Evolutionary conservation across 106 monocot species (phyloP), one percentile per base, ranked within the genome.

Genomic region (Gastrodia elata): DNA sequence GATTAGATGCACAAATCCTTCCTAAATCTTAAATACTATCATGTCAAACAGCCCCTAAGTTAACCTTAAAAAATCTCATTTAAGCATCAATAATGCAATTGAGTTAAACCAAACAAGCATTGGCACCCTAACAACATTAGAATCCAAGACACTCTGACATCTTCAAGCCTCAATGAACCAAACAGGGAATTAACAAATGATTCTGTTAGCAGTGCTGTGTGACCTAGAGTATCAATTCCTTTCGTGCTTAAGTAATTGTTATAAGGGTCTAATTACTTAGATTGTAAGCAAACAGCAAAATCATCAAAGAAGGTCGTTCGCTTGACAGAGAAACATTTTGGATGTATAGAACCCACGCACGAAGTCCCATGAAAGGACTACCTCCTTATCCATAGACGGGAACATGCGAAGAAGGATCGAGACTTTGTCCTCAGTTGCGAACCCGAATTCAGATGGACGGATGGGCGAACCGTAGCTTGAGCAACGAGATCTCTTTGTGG

Each of bases 401-500:
- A 87, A 87, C 87, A 87, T 76, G 13, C 78, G 59, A 68, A 87
- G 43, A 69, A 83, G 87, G 13, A 78, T 2, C 34, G 71, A 59
- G 80, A 87, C 11, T 64, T 78, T 80, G 58, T 83, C 83, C 43
- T 85, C 87, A 55, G 78, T 64, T 10, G 72, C 80, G 71, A 78
- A 52, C 58, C 39, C 81, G 71, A 82, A 71, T 40, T 88, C 84
- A 18, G 74, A 1, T 48, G 69, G 73, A 30, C 64, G 43, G 24
- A 71, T 42, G 9, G 77, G 58, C 1, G 43, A 72, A 43, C 71
- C 71, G 71, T 72, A 72, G 33, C 33, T 18, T 18, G 71, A 73
- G 77, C 83, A 82, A 43, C 91, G 83, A 32, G 82, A 75, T 33
- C 79, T 44, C 83, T 91, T 91, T 35, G 87, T 74, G 43, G 88